Evolutionary conservation across 192 early-diverging fungal species (phyloP), one percentile per base, ranked within the genome.

Genomic region (Coemansia javaensis): DNA sequence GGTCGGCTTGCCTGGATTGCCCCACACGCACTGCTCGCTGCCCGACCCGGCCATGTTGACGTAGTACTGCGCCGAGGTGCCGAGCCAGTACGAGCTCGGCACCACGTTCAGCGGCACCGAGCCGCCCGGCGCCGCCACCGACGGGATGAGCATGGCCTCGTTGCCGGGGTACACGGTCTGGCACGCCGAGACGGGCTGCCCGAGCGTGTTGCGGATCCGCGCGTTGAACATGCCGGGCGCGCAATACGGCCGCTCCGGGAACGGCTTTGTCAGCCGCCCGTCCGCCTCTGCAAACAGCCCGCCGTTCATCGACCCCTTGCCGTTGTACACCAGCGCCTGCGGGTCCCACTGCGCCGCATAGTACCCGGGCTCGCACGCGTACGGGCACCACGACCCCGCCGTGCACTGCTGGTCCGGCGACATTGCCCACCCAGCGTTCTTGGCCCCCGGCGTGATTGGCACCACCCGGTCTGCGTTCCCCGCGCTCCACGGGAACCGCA

Each of bases 61-160:
- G 36, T 74, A 74, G 44, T 58, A 74, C 59, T 74, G 70, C 33
- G 63, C 52, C 39, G 70, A 74, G 6, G 63, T 66, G 11, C 70
- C 70, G 20, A 74, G 63, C 70, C 70, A 74, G 42, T 74, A 74
- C 18, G 58, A 28, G 17, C 17, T 54, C 7, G 70, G 70, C 41
- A 74, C 70, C 3, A 74, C 43, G 38, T 74, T 74, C 4, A 74
- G 50, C 4, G 20, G 47, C 5, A 53, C 48, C 5, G 40, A 43
- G 14, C 63, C 63, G 6, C 58, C 56, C 8, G 61, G 17, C 15
- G 46, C 39, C 6, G 59, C 70, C 17, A 74, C 70, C 12, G 70
- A 50, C 21, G 70, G 70, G n/a, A 74, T 74, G 15, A 74, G 48
- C 70, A 74, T 74, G 2, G 70, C 63, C 54, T 74, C 70, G 59